These are phyloP conservation scores for Boletus rubroflammeus DNA, from an alignment of 768 basidiomycete genomes.

Conservation along the genomic window DNA sequence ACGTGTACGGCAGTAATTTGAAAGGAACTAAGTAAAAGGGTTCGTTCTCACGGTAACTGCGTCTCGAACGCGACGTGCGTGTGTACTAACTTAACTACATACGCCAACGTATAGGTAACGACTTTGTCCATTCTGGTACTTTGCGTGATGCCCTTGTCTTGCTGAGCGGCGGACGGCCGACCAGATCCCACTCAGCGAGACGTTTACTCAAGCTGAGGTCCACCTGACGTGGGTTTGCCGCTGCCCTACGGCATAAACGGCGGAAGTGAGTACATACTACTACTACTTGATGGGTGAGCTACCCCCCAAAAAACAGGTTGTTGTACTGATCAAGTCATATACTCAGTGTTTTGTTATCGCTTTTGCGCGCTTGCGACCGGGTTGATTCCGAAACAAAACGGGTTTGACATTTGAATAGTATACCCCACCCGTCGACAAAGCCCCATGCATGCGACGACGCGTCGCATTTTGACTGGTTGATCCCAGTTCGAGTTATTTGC, in stretches of 20 bases:
- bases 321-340: background rate
- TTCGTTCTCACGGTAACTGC: conserved; percentile 12
- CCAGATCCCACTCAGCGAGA: conserved; percentile 10
- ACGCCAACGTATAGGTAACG: background rate
- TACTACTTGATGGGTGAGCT: background rate
- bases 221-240: background rate
- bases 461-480: background rate
- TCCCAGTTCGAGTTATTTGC: background rate
- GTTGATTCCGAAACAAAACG: conserved; percentile 1
- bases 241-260: background rate
- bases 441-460: background rate
- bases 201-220: background rate
- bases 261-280: background rate
- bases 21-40: background rate
- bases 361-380: background rate
- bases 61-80: background rate
- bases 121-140: conserved; percentile 1
- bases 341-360: background rate
- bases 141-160: background rate
- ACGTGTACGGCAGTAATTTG: conserved; percentile 5
- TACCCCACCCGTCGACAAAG: background rate
- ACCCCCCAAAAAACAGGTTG: background rate
- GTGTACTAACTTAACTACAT: background rate
- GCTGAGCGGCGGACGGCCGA: background rate
- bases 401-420: conserved; percentile 4